Percentiles rank a stretch among this genome's conserved stretches.
Evolutionary conservation across 2,329 filamentous ascomycete species (phyloP).

Genomic region (Pseudogymnoascus sp.): DNA sequence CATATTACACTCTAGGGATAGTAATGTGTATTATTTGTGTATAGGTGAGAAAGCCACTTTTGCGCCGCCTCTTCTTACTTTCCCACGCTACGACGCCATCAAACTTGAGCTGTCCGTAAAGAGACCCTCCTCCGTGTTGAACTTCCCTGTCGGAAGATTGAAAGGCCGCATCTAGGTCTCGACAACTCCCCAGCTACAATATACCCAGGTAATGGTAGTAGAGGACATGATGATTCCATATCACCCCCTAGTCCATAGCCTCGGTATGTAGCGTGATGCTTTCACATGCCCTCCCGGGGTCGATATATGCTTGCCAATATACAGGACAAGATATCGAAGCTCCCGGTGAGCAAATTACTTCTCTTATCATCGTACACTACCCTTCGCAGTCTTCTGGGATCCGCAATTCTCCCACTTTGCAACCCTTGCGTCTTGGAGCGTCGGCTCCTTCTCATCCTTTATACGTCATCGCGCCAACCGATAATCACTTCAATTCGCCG

Average conservation of each 20-base stretch:
- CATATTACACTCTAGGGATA: not conserved
- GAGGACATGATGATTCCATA: not conserved
- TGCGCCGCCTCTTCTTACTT: not conserved
- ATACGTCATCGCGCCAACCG: not conserved
- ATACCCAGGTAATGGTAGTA: not conserved
- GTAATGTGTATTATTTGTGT: not conserved
- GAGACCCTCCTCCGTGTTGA: not conserved
- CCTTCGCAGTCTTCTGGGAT: not conserved
- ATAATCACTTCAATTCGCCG: constrained; percentile 63
- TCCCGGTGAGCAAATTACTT: not conserved
- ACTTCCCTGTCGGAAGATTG: not conserved
- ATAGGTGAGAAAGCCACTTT: not conserved
- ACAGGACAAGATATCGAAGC: not conserved
- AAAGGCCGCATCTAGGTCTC: not conserved
- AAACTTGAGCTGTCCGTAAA: not conserved
- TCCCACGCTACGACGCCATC: not conserved
- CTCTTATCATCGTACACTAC: not conserved
- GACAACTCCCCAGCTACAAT: not conserved
- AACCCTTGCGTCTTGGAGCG: constrained; percentile 4
- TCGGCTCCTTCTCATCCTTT: not conserved
- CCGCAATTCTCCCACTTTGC: not conserved
- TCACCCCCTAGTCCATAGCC: not conserved
- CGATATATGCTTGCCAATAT: constrained; percentile 1
- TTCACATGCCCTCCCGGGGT: not conserved
- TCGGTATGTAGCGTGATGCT: not conserved